Percentiles rank a stretch among this genome's conserved stretches.
phyloP scores from a whole-genome alignment of 2,329 filamentous ascomycete genomes.

The Aspergillus proliferans region DNA sequence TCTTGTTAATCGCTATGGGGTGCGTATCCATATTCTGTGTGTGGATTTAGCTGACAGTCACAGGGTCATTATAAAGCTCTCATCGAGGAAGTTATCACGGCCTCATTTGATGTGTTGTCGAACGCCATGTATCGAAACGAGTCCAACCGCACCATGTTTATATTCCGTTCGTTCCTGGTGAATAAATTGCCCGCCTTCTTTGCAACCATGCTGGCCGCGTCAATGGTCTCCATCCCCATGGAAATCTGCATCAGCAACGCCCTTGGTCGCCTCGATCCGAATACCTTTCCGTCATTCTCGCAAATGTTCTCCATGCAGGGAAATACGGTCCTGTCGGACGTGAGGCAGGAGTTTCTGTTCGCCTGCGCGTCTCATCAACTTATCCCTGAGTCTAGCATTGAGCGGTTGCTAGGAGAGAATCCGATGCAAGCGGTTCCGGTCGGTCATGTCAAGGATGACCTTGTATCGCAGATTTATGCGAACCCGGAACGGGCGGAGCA shows the following conservation, averaged over 20 bases:
- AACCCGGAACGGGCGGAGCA: slow-evolving; percentile 70
- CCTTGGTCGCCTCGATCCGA: slow-evolving; percentile 56
- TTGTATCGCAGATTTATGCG: slow-evolving; percentile 70
- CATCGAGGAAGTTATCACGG: slow-evolving; percentile 75
- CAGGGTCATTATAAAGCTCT: slow-evolving; percentile 71
- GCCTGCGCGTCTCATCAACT: slow-evolving; percentile 82
- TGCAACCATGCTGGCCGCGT: slow-evolving; percentile 49
- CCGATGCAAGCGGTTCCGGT: slow-evolving; percentile 72
- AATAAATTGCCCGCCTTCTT: slow-evolving; percentile 62
- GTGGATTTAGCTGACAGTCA: slow-evolving; percentile 2
- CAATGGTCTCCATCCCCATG: slow-evolving; percentile 54
- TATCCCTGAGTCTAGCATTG: slow-evolving; percentile 71
- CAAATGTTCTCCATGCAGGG: slow-evolving; percentile 57
- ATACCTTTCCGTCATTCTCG: slow-evolving; percentile 59
- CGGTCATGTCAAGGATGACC: slow-evolving; percentile 67
- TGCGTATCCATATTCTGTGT: slow-evolving; percentile 27
- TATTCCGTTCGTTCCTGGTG: slow-evolving; percentile 81
- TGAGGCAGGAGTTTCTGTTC: slow-evolving; percentile 78
- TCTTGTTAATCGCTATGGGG: slow-evolving; percentile 77
- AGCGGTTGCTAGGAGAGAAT: slow-evolving; percentile 74
- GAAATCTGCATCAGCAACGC: slow-evolving; percentile 63
- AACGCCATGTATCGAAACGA: slow-evolving; percentile 74
- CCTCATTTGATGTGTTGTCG: slow-evolving; percentile 82
- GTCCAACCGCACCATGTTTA: slow-evolving; percentile 55
- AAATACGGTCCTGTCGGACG: slow-evolving; percentile 57